These are phyloP conservation scores for Arthrobotrys sinensis DNA, from an alignment of 2,329 filamentous ascomycete species.

Conservation along the genomic window DNA sequence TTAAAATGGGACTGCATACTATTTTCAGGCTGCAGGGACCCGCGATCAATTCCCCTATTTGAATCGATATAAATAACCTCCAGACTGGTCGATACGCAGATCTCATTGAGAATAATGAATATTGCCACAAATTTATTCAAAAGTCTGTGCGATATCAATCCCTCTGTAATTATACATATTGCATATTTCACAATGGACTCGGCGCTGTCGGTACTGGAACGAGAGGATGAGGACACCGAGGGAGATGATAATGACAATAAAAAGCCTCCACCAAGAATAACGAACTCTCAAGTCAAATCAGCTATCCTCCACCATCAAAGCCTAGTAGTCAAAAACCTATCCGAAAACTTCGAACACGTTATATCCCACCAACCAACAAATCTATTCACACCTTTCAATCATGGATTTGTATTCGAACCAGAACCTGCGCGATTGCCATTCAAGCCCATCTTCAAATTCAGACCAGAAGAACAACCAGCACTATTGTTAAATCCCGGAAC, in stretches of 20 bases:
- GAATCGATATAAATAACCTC: too few relatives aligned
- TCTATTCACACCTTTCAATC: background rate
- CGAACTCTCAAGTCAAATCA: background rate
- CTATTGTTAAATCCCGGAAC: background rate
- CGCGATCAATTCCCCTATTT: too few relatives aligned
- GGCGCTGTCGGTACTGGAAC: background rate
- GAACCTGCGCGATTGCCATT: background rate
- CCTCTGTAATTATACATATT: too few relatives aligned
- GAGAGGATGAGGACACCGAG: background rate
- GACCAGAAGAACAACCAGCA: background rate
- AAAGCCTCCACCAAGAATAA: background rate
- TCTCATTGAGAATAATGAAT: too few relatives aligned
- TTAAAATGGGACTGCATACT: too few relatives aligned
- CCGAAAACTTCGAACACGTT: background rate
- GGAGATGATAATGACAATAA: background rate
- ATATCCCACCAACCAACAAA: background rate
- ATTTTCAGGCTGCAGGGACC: too few relatives aligned
- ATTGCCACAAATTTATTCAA: too few relatives aligned
- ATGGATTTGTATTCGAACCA: background rate
- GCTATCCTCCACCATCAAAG: background rate
- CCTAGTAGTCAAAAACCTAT: background rate
- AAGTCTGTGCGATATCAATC: too few relatives aligned
- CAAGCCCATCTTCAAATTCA: background rate
- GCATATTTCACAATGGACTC: too few relatives aligned
- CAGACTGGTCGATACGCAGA: too few relatives aligned